Conservation (phyloP, 2,329 filamentous ascomycete genomes). For the Pestalotiopsis sp. region DNA sequence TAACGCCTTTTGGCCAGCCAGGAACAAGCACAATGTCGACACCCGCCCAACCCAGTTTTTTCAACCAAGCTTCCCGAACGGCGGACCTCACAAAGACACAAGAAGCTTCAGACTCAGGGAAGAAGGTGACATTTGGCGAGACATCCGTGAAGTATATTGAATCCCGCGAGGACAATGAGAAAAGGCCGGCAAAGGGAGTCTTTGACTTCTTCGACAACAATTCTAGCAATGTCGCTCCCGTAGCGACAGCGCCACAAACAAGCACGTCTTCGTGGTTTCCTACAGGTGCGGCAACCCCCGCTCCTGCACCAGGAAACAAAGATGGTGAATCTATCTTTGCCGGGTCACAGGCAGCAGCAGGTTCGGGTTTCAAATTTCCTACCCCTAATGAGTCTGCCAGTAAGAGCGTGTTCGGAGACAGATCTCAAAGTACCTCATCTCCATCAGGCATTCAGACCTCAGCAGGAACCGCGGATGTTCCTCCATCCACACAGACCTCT, state of each 20-base stretch:
- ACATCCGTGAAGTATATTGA: slow-evolving; percentile 8
- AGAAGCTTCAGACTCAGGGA: slow-evolving; percentile 6
- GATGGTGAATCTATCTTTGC: slow-evolving; percentile 11
- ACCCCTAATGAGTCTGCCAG: neutral
- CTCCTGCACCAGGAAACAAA: slow-evolving; percentile 10
- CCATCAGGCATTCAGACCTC: neutral
- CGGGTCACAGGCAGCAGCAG: slow-evolving; percentile 8
- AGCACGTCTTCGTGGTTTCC: slow-evolving; percentile 14
- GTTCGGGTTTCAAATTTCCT: slow-evolving; percentile 7
- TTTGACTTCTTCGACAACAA: slow-evolving; percentile 17
- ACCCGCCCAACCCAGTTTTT: neutral
- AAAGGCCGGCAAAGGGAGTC: slow-evolving; percentile 3
- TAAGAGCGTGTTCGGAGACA: neutral
- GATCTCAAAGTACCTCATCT: neutral
- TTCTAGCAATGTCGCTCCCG: slow-evolving; percentile 2
- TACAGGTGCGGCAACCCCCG: slow-evolving; percentile 4
- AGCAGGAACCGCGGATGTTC: neutral
- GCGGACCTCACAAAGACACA: neutral
- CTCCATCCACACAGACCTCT: neutral
- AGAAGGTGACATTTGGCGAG: slow-evolving; percentile 19
- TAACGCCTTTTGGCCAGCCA: neutral
- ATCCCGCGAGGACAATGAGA: neutral
- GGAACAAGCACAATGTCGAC: neutral
- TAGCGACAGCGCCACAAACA: neutral
- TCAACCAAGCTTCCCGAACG: neutral